Evolutionary conservation across 2,329 filamentous ascomycete genomes (phyloP), one percentile per base, ranked within the genome.

Genomic region (Ophiostoma sp.): DNA sequence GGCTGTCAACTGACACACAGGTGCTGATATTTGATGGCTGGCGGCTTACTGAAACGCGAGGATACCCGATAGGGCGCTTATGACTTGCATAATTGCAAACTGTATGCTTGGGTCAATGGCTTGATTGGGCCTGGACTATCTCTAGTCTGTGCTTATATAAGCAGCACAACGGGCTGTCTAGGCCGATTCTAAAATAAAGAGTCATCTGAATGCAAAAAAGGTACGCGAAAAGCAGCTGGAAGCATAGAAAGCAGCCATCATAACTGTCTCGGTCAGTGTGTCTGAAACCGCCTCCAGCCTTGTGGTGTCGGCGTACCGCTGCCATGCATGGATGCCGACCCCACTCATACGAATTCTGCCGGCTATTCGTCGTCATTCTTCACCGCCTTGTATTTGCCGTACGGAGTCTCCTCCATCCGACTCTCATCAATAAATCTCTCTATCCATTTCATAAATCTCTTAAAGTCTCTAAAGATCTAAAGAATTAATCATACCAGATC

Each of bases 401-500:
- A 5, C 15, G 17, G 13, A 20, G 44, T n/a, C 44, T 48, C 44
- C 44, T 11, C 13, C n/a, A n/a, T n/a, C n/a, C n/a, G n/a, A n/a
- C 39, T 44, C 17, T 17, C 41, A 44, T 15, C 13, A 3, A 17
- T 4, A 17, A 13, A 44, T 17, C 2, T 44, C 13, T 7, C 27
- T 60, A 23, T 60, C 10, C 11, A 41, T 41, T 13, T 41, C 39
- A 3, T 15, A 5, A 4, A 20, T 52, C 13, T 52, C 44, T 52
- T n/a, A 52, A n/a, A n/a, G n/a, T n/a, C n/a, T n/a, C n/a, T n/a
- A n/a, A n/a, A n/a, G n/a, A n/a, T n/a, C n/a, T n/a, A n/a, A 4
- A 27, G 8, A 54, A n/a, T 68, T 33, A 70, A 44, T 96, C 90
- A 79, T 95, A 95, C 93, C 93, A 96, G 73, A 96, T 93, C n/a